phyloP scores from a whole-genome alignment of 331 rosid species.

The Phaseolus coccineus region DNA sequence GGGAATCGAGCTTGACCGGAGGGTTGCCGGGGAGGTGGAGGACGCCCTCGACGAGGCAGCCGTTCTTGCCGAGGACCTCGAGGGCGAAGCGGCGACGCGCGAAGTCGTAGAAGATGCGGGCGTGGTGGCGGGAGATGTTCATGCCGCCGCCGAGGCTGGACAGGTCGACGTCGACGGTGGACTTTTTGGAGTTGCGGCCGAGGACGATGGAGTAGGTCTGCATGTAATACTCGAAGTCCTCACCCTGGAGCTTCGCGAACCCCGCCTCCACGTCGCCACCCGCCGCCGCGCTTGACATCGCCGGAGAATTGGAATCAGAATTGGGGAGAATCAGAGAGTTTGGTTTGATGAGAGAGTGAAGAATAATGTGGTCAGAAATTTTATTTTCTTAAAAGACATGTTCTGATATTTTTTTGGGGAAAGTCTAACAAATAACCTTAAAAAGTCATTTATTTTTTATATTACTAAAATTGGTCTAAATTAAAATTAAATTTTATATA shows the following conservation, averaged over 20 bases:
- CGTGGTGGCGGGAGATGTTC: conserved; percentile 99
- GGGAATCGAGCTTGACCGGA: conserved; percentile 95
- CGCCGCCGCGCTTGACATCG: conserved; percentile 54
- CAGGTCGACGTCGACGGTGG: conserved; percentile 95
- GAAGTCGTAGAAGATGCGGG: conserved; percentile 96
- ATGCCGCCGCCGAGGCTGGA: conserved; percentile 99
- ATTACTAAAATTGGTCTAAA: too few species aligned
- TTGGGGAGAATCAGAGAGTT: not conserved
- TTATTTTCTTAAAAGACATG: too few species aligned
- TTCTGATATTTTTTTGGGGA: too few species aligned
- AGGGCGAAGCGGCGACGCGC: conserved; percentile 97
- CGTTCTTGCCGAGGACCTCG: conserved; percentile 97
- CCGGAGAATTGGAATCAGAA: not conserved
- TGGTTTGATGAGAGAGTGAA: not conserved
- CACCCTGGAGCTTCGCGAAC: conserved; percentile 97
- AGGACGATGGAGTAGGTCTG: conserved; percentile 96
- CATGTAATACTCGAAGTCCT: conserved; percentile 99
- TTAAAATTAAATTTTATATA: too few species aligned
- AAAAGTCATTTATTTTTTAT: too few species aligned
- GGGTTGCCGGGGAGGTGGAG: conserved; percentile 95
- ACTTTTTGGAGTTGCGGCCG: conserved; percentile 98
- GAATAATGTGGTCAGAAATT: not conserved
- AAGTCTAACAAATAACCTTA: too few species aligned
- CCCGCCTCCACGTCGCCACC: conserved; percentile 96
- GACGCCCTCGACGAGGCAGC: conserved; percentile 95